Evolutionary conservation across 139 green algal genomes (phyloP), one percentile per base, ranked within the genome.

Genomic region (Edaphochlamys debaryana): DNA sequence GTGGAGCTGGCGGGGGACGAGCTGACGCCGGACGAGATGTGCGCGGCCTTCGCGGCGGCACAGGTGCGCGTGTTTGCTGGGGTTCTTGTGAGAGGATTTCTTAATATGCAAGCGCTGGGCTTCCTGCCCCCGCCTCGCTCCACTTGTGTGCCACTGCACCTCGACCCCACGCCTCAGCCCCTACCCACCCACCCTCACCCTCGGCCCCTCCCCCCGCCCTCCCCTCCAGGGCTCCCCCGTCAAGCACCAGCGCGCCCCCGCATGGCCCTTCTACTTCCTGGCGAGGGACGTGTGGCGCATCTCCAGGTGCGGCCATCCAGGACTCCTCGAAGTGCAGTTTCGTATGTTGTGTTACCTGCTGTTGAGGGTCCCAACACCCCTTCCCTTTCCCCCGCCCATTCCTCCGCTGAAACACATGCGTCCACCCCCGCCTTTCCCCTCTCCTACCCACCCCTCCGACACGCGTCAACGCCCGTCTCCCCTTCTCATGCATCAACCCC

Each of bases 251-350:
- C 60, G 48, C 9, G 80, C 85, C 20, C 88, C 88, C 25, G 70
- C 75, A 4, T 91, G 88, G 88, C 84, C 87, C 34, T 88, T 89
- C 56, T 91, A 85, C 85, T 87, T 91, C 76, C 66, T 91, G 40
- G 50, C 40, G 37, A 79, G 85, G 54, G 88, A 91, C 66, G 69
- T 91, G 32, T 91, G 58, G 45, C 86, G 86, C 68, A 90, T 90
- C 69, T 74, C 63, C 32, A 69, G 40, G 77, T 83, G 45, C 9
- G 75, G 6, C 1, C n/a, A n/a, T n/a, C n/a, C n/a, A n/a, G n/a
- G n/a, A n/a, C n/a, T n/a, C n/a, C n/a, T n/a, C n/a, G n/a, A n/a
- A n/a, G n/a, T n/a, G n/a, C n/a, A n/a, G n/a, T n/a, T n/a, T n/a
- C n/a, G n/a, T n/a, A n/a, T n/a, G n/a, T n/a, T n/a, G n/a, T n/a